Base-by-base conservation (phyloP, 768 basidiomycete species). In the Tylopilus felleus region DNA sequence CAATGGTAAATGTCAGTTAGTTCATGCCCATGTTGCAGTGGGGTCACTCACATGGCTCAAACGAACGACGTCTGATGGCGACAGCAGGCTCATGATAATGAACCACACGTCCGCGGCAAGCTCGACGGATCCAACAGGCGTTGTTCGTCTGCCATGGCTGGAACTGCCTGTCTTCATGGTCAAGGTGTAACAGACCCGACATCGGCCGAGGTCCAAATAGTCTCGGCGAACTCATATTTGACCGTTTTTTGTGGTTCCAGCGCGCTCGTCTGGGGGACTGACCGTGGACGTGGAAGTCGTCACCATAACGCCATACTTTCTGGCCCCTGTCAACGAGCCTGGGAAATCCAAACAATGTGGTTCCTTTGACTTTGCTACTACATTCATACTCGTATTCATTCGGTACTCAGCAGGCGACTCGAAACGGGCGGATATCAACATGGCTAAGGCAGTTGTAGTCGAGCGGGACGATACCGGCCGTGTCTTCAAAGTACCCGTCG, bases 21-120 rank as follows among this genome's bases (percentile, higher is more conserved):
- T 31, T 21, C 0, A 2, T 0, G 25, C 17, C 25, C 16, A 25
- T 14, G 7, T 12, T 12, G n/a, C 10, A 19, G 6, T 10, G 5
- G 7, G 3, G 1, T 8, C 5, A 64, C 69, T 71, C 40, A 71
- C 66, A 19, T 51, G 62, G 43, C 66, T 59, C 51, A 71, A 49
- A 23, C 47, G 57, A 22, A 65, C 49, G 38, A 69, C 29, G 28
- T 69, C 69, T 4, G 58, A 47, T 0, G 69, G 60, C 21, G 69
- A 62, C 27, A 70, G 40, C 10, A 66, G 51, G 45, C 55, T 23
- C 67, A 70, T 71, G 44, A 69, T 60, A 36, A 66, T 55, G 35
- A 69, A 56, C 67, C 67, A 69, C 41, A 69, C 28, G 27, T 69
- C 67, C 14, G 62, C 64, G 27, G 57, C 57, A 42, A 70, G 67